phyloP scores from a whole-genome alignment of 305 asterid species.

The Nicotiana rustica region DNA sequence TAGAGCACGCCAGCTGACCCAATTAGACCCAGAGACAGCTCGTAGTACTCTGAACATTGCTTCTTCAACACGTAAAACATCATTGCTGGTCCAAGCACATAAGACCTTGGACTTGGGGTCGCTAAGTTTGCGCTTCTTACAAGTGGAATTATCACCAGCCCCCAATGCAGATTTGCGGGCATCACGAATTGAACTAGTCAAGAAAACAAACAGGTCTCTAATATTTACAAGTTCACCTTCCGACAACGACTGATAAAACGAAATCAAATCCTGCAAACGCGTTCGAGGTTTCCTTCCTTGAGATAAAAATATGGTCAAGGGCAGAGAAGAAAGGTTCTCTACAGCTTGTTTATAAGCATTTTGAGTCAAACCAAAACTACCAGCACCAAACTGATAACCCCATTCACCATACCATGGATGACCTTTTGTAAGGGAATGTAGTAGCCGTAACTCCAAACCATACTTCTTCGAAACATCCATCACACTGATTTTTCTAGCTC shows the following conservation, averaged over 20 bases:
- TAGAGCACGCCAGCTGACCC: constrained; percentile 97
- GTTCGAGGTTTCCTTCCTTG: constrained; percentile 87
- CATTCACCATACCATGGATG: constrained; percentile 97
- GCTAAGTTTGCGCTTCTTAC: constrained; percentile 60
- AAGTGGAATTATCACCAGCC: constrained; percentile 45
- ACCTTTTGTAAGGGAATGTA: constrained; percentile 79
- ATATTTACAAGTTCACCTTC: constrained; percentile 75
- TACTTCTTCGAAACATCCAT: constrained; percentile 96
- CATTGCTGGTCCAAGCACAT: constrained; percentile 75
- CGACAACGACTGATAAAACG: constrained; percentile 82
- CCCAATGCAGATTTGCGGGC: constrained; percentile 44
- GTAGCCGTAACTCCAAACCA: constrained; percentile 82
- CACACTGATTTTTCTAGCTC: constrained; percentile 89
- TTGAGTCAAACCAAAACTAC: constrained; percentile 72
- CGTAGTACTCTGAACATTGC: constrained; percentile 87
- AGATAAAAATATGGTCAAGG: constrained; percentile 66
- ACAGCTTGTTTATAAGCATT: constrained; percentile 70
- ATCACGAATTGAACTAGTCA: constrained; percentile 70
- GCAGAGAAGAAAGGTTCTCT: constrained; percentile 63
- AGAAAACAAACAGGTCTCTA: constrained; percentile 74
- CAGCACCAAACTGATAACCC: constrained; percentile 94
- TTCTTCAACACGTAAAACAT: constrained; percentile 77
- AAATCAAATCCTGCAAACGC: constrained; percentile 76
- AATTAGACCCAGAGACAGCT: constrained; percentile 84
- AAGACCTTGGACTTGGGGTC: constrained; percentile 64